These are phyloP conservation scores for Penicillium crustosum DNA, from an alignment of 2,329 filamentous ascomycete genomes.

Conservation along the genomic window DNA sequence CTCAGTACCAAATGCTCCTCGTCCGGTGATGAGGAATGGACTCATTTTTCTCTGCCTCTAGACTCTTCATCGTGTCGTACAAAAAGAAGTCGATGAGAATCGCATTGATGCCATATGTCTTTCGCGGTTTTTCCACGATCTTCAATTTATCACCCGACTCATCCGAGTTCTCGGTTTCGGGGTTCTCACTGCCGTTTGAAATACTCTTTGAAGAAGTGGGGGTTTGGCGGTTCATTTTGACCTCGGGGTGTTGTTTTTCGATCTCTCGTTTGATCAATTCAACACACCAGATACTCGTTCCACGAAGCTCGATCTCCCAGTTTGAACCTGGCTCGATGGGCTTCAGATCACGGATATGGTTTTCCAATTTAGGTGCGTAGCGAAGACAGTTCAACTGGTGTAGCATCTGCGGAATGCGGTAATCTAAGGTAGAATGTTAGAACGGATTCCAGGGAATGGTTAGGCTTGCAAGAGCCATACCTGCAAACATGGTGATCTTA, in stretches of 20 bases:
- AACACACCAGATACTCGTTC: constrained; percentile 94
- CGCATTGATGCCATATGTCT: constrained; percentile 64
- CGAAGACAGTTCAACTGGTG: constrained; percentile 76
- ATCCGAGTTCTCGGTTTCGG: constrained; percentile 10
- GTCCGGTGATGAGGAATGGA: constrained; percentile 80
- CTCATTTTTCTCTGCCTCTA: constrained; percentile 61
- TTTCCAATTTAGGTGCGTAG: constrained; percentile 78
- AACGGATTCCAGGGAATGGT: neutral
- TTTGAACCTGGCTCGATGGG: constrained; percentile 68
- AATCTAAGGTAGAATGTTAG: constrained; percentile 57
- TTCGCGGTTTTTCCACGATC: constrained; percentile 18
- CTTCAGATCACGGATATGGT: constrained; percentile 64
- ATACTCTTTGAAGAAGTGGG: neutral
- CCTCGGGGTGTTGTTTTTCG: constrained; percentile 66
- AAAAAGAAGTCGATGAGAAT: constrained; percentile 96
- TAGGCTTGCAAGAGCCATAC: constrained; percentile 33
- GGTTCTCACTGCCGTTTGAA: neutral
- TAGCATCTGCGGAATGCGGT: constrained; percentile 91
- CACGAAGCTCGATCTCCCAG: constrained; percentile 86
- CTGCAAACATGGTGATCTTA: constrained; percentile 95
- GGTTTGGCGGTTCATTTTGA: constrained; percentile 39
- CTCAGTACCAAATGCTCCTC: constrained; percentile 88
- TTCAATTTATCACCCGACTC: constrained; percentile 15
- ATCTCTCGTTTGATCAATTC: constrained; percentile 87
- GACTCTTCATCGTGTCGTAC: constrained; percentile 89